These are phyloP conservation scores for Tetratostichococcus sp. DNA, from an alignment of 139 green algal species.

Conservation along the genomic window DNA sequence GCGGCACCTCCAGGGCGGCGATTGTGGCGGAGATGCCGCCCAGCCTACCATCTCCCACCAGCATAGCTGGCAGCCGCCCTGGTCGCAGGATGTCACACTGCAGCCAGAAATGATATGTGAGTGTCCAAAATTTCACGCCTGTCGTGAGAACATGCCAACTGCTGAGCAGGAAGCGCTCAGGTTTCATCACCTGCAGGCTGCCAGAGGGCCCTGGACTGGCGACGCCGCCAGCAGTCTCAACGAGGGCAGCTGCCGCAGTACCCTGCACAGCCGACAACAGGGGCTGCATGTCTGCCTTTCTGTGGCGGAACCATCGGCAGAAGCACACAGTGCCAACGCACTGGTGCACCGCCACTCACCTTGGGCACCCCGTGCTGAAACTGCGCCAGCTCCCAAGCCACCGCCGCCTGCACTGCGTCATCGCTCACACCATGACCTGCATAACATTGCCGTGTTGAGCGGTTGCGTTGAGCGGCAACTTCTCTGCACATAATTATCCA, in stretches of 20 bases:
- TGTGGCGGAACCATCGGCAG: too few species aligned
- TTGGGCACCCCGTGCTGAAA: background rate
- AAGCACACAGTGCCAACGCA: too few species aligned
- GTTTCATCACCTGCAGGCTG: conserved; percentile 53
- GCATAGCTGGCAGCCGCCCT: conserved; percentile 76
- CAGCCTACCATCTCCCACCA: conserved; percentile 86
- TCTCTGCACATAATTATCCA: too few species aligned
- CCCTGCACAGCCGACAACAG: too few species aligned
- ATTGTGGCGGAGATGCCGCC: conserved; percentile 92
- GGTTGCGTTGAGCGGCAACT: too few species aligned
- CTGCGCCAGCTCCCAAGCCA: background rate
- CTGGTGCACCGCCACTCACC: too few species aligned
- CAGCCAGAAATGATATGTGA: background rate
- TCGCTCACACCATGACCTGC: conserved; percentile 45
- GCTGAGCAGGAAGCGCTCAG: too few species aligned
- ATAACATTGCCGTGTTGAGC: too few species aligned
- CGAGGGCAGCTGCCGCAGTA: conserved; percentile 44
- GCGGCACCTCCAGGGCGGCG: conserved; percentile 63
- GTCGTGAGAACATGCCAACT: too few species aligned
- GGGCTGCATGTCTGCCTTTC: too few species aligned
- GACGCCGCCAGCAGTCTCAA: conserved; percentile 93
- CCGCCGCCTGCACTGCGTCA: background rate
- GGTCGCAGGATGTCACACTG: conserved; percentile 76
- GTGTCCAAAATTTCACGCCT: background rate
- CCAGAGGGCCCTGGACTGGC: conserved; percentile 79